A percentile compares a stretch with the other conserved stretches of the same genome.
phyloP scores from a whole-genome alignment of 148 eudicot species.

The Rhododendron henanense region DNA sequence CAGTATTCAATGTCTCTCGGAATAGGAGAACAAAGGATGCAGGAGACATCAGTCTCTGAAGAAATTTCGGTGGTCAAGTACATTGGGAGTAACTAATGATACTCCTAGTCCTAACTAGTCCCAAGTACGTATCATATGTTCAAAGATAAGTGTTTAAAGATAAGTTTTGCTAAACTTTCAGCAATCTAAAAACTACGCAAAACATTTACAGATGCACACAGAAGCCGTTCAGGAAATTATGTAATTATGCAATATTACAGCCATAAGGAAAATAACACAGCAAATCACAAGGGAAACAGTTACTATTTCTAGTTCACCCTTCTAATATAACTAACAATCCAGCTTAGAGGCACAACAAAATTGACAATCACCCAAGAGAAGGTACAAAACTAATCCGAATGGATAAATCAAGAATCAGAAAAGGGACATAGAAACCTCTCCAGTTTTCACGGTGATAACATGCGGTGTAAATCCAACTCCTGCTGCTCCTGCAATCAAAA shows the following conservation, averaged over 20 bases:
- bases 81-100: background rate
- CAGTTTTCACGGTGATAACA: constrained; percentile 39
- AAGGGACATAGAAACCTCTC: constrained; percentile 38
- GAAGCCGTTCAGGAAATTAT: background rate
- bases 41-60: background rate
- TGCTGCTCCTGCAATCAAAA: constrained; percentile 39
- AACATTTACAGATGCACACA: background rate
- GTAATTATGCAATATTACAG: background rate
- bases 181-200: background rate
- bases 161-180: background rate
- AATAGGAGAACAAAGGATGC: background rate
- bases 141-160: too few species aligned
- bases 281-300: background rate
- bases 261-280: background rate
- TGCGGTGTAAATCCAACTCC: constrained; percentile 55
- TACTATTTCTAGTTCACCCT: background rate
- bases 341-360: background rate
- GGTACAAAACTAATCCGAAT: background rate
- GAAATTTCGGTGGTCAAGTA: background rate
- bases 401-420: background rate
- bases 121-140: background rate
- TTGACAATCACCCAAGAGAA: background rate
- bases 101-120: too few species aligned
- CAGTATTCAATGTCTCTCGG: background rate
- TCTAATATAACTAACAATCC: background rate